phyloP scores from a whole-genome alignment of 441 rosid species.

The Gossypium aridum region DNA sequence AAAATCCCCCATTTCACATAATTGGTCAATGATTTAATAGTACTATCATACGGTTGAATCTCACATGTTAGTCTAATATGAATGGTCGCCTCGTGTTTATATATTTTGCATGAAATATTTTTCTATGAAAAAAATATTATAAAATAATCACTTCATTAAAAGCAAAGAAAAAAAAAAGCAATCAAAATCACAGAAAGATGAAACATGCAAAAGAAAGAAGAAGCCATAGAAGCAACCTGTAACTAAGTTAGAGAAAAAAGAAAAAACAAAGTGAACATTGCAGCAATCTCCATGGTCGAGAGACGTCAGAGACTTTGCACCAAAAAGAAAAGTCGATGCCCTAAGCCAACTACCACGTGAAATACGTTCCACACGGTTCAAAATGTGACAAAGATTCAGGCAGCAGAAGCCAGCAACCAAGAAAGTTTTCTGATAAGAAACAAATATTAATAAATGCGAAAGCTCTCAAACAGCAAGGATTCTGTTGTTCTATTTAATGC shows the following conservation, averaged over 20 bases:
- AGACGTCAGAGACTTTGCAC: background rate
- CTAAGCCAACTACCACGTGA: background rate
- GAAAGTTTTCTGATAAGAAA: background rate
- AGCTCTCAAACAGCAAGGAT: background rate
- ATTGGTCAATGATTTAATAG: background rate
- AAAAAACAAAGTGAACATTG: background rate
- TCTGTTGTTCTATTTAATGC: background rate
- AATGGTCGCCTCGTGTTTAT: background rate
- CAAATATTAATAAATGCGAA: background rate
- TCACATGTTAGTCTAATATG: background rate
- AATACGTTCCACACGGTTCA: background rate
- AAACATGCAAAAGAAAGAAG: background rate
- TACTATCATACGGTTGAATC: background rate
- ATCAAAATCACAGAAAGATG: background rate
- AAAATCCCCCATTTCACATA: background rate
- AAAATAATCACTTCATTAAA: background rate
- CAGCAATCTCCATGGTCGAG: background rate
- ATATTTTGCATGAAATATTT: background rate
- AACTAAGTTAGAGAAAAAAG: background rate
- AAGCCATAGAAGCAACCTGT: conserved; percentile 4
- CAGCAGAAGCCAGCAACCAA: background rate
- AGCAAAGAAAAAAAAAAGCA: background rate
- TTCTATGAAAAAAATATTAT: background rate
- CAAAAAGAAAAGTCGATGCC: background rate
- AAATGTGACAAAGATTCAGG: background rate